These are phyloP conservation scores for Hygrocybe coccinea DNA, from an alignment of 768 basidiomycete genomes.

Conservation along the genomic window DNA sequence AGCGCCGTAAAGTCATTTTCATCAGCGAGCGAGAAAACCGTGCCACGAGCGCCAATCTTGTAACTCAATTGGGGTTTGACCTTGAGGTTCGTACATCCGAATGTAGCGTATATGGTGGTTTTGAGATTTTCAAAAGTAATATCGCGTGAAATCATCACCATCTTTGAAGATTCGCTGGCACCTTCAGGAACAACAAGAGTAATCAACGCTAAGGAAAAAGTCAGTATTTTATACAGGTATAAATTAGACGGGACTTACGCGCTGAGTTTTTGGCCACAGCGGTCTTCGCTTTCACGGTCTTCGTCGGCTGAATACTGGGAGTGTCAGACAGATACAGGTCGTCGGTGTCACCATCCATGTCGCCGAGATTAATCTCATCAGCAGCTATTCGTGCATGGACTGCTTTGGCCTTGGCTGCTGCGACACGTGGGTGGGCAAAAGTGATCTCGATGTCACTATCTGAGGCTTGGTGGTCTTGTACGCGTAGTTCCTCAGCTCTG, in stretches of 20 bases:
- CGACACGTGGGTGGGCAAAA: too few species aligned
- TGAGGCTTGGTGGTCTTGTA: background rate
- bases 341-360: background rate
- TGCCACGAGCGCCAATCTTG: too few species aligned
- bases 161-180: too few species aligned
- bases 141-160: too few species aligned
- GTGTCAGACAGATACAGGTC: background rate
- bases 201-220: background rate
- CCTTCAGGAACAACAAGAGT: too few species aligned
- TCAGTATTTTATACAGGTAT: background rate
- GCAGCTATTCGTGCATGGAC: background rate
- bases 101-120: background rate
- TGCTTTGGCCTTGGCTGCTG: too few species aligned
- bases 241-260: background rate
- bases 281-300: background rate
- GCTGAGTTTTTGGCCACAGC: background rate
- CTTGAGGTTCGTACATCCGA: too few species aligned
- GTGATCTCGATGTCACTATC: too few species aligned
- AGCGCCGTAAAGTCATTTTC: too few species aligned
- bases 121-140: background rate
- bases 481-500: background rate
- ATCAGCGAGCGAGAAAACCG: too few species aligned
- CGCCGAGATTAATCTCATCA: background rate
- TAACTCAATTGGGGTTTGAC: too few species aligned
- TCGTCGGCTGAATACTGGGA: background rate